A percentile compares a stretch with the other conserved stretches of the same genome.
Conservation (phyloP, 2,329 filamentous ascomycete species). For the Verticillium tricorpus region DNA sequence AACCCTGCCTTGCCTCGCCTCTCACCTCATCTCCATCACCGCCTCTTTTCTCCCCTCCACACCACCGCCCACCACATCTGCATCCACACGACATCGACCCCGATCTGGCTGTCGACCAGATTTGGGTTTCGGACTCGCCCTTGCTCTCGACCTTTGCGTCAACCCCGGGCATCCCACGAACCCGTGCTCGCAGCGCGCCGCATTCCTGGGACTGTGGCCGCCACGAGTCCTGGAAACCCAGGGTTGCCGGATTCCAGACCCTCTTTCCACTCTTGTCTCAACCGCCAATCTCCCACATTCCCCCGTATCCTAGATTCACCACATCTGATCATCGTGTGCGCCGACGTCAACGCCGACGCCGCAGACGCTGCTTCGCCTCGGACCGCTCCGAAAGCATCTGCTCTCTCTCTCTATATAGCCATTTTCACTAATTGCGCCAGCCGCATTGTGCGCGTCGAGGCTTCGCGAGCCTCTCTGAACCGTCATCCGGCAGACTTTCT, state of each 20-base stretch:
- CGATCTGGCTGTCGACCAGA: not conserved
- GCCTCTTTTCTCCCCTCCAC: not conserved
- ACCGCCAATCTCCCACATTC: not conserved
- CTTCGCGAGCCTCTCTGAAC: not conserved
- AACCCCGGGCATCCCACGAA: not conserved
- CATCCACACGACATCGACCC: not conserved
- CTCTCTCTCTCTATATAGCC: not conserved
- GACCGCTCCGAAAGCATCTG: not conserved
- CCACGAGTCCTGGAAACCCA: not conserved
- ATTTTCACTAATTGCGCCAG: not conserved
- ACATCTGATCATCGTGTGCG: not conserved
- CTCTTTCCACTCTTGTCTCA: constrained; percentile 1
- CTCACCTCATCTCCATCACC: not conserved
- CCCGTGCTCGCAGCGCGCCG: not conserved
- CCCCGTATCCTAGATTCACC: not conserved
- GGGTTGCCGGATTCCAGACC: not conserved
- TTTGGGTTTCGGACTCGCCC: not conserved
- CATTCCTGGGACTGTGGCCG: not conserved
- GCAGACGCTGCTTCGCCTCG: not conserved
- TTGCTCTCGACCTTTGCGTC: not conserved
- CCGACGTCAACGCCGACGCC: not conserved
- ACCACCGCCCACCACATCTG: not conserved
- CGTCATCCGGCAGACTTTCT: not conserved
- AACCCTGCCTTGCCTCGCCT: not conserved
- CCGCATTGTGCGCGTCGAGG: not conserved